phyloP scores from a whole-genome alignment of 2,329 filamentous ascomycete genomes.

The Zasmidium angulare region DNA sequence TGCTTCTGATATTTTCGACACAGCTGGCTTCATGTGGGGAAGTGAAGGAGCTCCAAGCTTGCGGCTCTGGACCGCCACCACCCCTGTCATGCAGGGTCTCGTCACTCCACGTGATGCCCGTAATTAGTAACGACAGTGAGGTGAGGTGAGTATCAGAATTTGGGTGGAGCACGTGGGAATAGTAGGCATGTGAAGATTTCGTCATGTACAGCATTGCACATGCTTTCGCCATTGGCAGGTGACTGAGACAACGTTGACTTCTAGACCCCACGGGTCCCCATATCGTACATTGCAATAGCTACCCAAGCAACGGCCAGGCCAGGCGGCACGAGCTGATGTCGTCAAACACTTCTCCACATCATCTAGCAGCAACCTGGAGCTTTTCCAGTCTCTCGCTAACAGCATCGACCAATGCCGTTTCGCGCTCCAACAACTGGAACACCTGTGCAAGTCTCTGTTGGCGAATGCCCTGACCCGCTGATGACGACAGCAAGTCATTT shows the following conservation, averaged over 20 bases:
- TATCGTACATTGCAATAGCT: neutral
- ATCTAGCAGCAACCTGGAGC: constrained; percentile 36
- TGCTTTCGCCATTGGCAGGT: too few relatives aligned
- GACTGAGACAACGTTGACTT: too few relatives aligned
- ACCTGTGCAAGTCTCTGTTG: constrained; percentile 65
- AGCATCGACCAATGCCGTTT: constrained; percentile 67
- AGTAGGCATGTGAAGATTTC: neutral
- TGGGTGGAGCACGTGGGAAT: neutral
- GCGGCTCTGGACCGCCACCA: too few relatives aligned
- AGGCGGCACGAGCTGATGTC: too few relatives aligned
- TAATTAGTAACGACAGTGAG: neutral
- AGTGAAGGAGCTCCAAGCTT: neutral
- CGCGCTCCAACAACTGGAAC: constrained; percentile 62
- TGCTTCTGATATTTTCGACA: neutral
- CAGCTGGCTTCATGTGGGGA: neutral
- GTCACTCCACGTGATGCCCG: neutral
- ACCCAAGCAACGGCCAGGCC: neutral
- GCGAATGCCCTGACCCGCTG: constrained; percentile 55
- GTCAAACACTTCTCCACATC: too few relatives aligned
- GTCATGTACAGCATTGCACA: too few relatives aligned
- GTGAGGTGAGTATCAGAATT: neutral
- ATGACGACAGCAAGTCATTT: constrained; percentile 34
- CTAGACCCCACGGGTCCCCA: neutral
- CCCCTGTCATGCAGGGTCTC: neutral
- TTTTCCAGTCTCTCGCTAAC: constrained; percentile 63